Evolutionary conservation across 331 rosid species (phyloP), one percentile per base, ranked within the genome.

Genomic region (Pyrus hybrid): DNA sequence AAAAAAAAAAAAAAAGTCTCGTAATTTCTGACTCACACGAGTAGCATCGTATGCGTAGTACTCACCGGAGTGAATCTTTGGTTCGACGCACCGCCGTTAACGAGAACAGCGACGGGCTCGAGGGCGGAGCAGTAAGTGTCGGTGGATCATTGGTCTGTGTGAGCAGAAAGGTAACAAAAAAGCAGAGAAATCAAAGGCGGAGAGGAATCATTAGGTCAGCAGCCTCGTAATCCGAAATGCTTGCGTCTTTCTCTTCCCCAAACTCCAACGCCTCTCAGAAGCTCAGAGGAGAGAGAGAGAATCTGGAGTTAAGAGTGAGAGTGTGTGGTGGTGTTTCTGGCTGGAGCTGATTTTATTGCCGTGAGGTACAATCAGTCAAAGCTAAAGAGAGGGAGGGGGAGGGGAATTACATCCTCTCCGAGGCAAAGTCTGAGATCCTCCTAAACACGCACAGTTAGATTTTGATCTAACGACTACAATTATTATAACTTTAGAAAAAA

Each of bases 41-140:
- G 26, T 57, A 1, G 63, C 25, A 22, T 14, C 23, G 17, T 23
- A 35, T 35, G 23, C 5, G 6, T 9, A 45, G 68, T 21, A 58
- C 84, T 17, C 71, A 84, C 88, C 87, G 16, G 80, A 45, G 71
- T 71, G 43, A 37, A 47, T 32, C 66, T 0, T 21, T 22, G 26
- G 32, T 29, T 29, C 32, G 32, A 29, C 32, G 25, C 80, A 57
- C 78, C 41, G 84, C 41, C 79, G 79, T 49, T 23, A 63, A 74
- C 0, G 78, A 63, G 79, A 63, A 22, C 33, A 47, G 5, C 13
- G 61, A 68, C 76, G 60, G 65, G 69, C 76, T 77, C 74, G 67
- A 67, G 68, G 86, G 67, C 18, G 79, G 76, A 85, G 86, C 28
- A 80, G 79, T 4, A 62, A 22, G 84, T 89, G 98, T 93, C 98